Percentiles rank a stretch among this genome's conserved stretches.
Evolutionary conservation across 805 yeast genomes (phyloP).

Genomic region (Nakazawaea molendinolei): DNA sequence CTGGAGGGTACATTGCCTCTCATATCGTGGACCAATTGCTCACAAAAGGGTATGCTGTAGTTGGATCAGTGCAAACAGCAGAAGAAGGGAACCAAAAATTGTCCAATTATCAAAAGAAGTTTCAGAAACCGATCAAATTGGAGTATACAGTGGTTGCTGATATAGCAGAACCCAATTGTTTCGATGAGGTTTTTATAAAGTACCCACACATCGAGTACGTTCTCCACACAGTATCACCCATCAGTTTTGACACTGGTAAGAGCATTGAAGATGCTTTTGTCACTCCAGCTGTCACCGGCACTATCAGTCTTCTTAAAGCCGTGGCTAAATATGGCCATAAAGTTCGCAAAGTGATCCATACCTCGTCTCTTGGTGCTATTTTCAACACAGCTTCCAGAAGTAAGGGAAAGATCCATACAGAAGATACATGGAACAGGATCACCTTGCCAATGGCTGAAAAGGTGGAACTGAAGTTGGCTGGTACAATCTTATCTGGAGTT

Average conservation of each 20-base stretch:
- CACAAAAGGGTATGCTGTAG: conserved; percentile 31
- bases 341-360: conserved; percentile 43
- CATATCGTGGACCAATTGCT: conserved; percentile 30
- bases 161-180: conserved; percentile 32
- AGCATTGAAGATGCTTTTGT: conserved; percentile 42
- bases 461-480: conserved; percentile 17
- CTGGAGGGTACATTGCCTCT: conserved; percentile 37
- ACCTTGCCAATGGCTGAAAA: conserved; percentile 24
- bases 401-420: conserved; percentile 16
- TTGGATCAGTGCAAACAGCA: conserved; percentile 45
- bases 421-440: conserved; percentile 31
- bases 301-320: conserved; percentile 38
- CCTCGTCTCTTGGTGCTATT: conserved; percentile 46
- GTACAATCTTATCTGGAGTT: not conserved
- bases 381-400: conserved; percentile 11
- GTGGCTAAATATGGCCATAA: conserved; percentile 34
- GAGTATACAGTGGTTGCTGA: conserved; percentile 29
- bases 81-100: conserved; percentile 33
- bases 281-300: conserved; percentile 51
- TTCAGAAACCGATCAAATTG: conserved; percentile 18
- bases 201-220: conserved; percentile 36
- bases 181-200: conserved; percentile 36
- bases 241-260: conserved; percentile 27
- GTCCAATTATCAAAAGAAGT: conserved; percentile 23
- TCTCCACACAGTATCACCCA: conserved; percentile 49